Base-by-base conservation (phyloP, 306 rosid species). In the Vicia faba region DNA sequence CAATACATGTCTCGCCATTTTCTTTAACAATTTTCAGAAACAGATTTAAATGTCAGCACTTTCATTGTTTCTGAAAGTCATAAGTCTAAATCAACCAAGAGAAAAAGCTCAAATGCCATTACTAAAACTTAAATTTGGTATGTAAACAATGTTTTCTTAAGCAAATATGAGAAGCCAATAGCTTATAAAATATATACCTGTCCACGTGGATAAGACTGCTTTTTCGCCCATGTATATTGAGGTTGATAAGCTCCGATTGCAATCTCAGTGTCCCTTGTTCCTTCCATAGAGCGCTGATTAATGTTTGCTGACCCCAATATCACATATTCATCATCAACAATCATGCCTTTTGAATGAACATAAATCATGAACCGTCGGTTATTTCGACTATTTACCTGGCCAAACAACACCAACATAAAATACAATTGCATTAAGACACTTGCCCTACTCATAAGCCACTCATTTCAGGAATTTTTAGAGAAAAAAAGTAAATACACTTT, bases 221-320 rank as follows among this genome's bases (percentile, higher is more conserved):
- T 85, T 70, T 85, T 78, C 72, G 92, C 99, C 97, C 97, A 86
- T 16, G 97, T 85, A 68, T 90, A 72, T 49, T 79, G 48, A 54
- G 96, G 99, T 78, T 90, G 99, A 72, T 88, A 93, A 13, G 97
- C 84, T 54, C 99, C 99, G 92, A 93, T 93, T 56, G 99, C 99
- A 70, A 93, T 93, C 78, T 93, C 99, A n/a, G 97, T 90, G 86
- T 93, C 99, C 79, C 99, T 90, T 36, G 97, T 88, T 59, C 99
- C 99, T 75, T 90, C 97, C 97, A 93, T 88, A 36, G 99, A 90
- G 13, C 97, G 96, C 82, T 90, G 97, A 70, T 93, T 93, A 84
- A 93, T 93, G 86, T 93, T 93, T 15, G 99, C 99, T 54, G 99
- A 93, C 45, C 99, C 99, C 75, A 93, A 28, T 66, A 93, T 86